Conservation (phyloP, 176 grass and related monocot genomes). For the Bothriochloa decipiens region DNA sequence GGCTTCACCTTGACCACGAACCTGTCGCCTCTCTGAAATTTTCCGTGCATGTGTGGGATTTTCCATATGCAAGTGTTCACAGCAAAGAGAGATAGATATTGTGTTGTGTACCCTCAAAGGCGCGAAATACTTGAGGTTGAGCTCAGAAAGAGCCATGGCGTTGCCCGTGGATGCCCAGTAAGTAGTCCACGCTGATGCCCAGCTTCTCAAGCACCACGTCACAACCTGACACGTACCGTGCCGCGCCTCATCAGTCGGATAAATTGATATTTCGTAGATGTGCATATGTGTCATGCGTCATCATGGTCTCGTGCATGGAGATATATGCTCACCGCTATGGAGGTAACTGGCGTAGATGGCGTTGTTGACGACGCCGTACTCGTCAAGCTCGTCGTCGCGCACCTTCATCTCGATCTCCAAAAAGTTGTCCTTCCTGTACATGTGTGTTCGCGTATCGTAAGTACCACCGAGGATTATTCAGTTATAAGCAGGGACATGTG, state of each 20-base stretch:
- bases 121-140: conserved; percentile 65
- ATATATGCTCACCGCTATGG: conserved; percentile 35
- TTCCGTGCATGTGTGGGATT: not conserved
- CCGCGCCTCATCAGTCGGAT: no score
- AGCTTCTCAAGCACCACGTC: conserved; percentile 56
- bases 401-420: conserved; percentile 63
- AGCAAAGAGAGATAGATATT: not conserved
- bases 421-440: conserved; percentile 53
- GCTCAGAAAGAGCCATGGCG: conserved; percentile 61
- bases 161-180: conserved; percentile 59
- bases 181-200: conserved; percentile 54
- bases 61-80: not conserved
- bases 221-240: conserved; percentile 36
- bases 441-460: not conserved
- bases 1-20: conserved; percentile 54
- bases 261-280: no score
- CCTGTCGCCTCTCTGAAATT: conserved; percentile 57
- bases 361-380: conserved; percentile 84
- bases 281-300: no score
- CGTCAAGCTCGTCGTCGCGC: conserved; percentile 71
- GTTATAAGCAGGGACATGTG: not conserved
- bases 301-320: no score
- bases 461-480: not conserved
- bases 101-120: conserved; percentile 36
- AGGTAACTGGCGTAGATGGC: conserved; percentile 75